These are phyloP conservation scores for Hypoxylon subgilvum DNA, from an alignment of 495 filamentous ascomycete genomes.

Conservation along the genomic window DNA sequence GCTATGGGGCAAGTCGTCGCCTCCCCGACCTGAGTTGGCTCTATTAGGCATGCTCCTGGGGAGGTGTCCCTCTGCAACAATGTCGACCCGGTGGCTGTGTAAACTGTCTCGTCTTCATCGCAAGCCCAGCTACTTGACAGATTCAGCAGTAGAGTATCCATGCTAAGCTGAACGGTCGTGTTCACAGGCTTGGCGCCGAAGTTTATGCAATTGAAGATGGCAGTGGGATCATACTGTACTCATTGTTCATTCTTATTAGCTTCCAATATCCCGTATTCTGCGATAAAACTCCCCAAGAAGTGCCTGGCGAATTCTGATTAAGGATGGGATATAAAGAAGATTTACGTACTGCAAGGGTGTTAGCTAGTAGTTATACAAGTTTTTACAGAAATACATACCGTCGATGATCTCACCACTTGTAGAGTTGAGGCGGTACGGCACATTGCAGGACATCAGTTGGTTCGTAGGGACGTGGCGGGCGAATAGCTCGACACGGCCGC, in stretches of 20 bases:
- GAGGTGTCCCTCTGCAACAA: slow-evolving; percentile 20
- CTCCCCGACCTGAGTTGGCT: slow-evolving; percentile 26
- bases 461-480: slow-evolving; percentile 24
- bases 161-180: slow-evolving; percentile 29
- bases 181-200: slow-evolving; percentile 15
- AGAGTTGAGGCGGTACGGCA: slow-evolving; percentile 22
- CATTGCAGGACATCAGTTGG: slow-evolving; percentile 18
- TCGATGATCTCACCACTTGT: slow-evolving; percentile 15
- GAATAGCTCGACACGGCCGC: slow-evolving; percentile 33
- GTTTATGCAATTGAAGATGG: slow-evolving; percentile 16
- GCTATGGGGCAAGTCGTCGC: slow-evolving; percentile 31
- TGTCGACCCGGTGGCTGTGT: slow-evolving; percentile 20
- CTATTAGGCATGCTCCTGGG: slow-evolving; percentile 23
- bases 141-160: slow-evolving; percentile 20
- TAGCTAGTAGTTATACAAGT: too few species aligned
- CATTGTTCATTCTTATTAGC: too few species aligned
- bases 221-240: slow-evolving; percentile 28
- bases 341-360: too few species aligned
- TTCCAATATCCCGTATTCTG: too few species aligned
- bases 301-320: too few species aligned
- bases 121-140: slow-evolving; percentile 30
- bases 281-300: too few species aligned
- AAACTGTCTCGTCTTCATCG: slow-evolving; percentile 16
- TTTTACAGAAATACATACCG: too few species aligned
- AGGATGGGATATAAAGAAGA: too few species aligned